phyloP scores from a whole-genome alignment of 1,284 basidiomycete species.

The Microbotryum saponariae region DNA sequence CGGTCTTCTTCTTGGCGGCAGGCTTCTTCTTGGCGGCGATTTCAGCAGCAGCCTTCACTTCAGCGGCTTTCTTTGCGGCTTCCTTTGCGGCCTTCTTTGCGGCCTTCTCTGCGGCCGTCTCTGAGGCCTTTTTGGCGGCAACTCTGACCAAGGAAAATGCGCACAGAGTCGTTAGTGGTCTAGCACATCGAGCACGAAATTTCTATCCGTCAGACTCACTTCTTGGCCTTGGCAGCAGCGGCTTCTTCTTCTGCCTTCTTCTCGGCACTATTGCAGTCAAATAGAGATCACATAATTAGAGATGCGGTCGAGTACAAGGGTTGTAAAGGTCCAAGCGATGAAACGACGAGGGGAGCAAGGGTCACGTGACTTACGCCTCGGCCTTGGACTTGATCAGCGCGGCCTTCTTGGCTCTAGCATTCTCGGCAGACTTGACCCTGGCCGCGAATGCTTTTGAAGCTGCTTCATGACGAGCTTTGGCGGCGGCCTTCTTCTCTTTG shows the following conservation, averaged over 20 bases:
- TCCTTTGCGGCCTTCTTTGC: background rate
- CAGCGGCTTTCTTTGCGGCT: slow-evolving; percentile 1
- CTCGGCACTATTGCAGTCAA: background rate
- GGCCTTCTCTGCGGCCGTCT: background rate
- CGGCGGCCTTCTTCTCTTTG: slow-evolving; percentile 4
- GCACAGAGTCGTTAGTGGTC: background rate
- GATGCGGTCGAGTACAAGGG: background rate
- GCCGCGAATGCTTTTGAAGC: background rate
- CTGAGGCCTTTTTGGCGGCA: background rate
- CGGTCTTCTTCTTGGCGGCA: background rate
- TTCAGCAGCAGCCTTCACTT: background rate
- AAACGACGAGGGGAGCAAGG: too few species aligned
- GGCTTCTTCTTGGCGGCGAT: slow-evolving; percentile 5
- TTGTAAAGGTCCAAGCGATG: too few species aligned
- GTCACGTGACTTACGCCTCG: too few species aligned
- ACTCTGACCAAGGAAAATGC: background rate
- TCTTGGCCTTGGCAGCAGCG: background rate
- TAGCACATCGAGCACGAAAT: too few species aligned
- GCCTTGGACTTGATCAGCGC: background rate
- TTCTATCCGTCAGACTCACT: background rate
- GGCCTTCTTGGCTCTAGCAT: too few species aligned
- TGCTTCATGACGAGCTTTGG: slow-evolving; percentile 2
- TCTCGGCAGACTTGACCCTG: background rate
- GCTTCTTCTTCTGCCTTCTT: too few species aligned
- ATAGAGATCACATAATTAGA: background rate